Evolutionary conservation across 345 rosid genomes (phyloP).

Genomic region (Stellera chamaejasme): DNA sequence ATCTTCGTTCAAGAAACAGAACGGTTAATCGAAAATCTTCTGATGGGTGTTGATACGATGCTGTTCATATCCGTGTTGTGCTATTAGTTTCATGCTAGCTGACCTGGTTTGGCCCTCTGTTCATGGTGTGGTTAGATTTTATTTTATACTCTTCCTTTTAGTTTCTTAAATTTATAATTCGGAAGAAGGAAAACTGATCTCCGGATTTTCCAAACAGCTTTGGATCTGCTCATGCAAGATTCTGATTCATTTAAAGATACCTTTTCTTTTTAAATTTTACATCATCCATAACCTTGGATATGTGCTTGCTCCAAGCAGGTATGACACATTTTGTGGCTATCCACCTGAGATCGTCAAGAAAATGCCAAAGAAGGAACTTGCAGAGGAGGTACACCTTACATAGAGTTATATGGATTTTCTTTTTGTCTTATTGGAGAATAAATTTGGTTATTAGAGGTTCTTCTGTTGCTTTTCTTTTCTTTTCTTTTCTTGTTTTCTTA

Average conservation of each 20-base stretch:
- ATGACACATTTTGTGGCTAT: slow-evolving; percentile 88
- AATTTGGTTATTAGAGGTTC: not conserved
- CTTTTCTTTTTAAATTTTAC: not conserved
- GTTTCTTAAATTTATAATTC: not conserved
- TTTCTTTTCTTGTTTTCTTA: no score
- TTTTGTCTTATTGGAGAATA: slow-evolving; percentile 3
- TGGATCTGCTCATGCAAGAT: slow-evolving; percentile 4
- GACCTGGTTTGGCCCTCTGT: not conserved
- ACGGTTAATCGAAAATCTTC: no score
- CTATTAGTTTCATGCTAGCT: not conserved
- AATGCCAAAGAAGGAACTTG: slow-evolving; percentile 92
- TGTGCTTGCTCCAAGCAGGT: slow-evolving; percentile 36
- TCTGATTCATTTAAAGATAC: not conserved
- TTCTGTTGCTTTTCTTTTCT: not conserved
- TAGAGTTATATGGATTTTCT: slow-evolving; percentile 1
- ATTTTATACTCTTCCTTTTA: not conserved
- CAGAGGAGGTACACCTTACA: slow-evolving; percentile 64
- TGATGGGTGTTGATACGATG: no score
- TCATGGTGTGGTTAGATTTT: slow-evolving; percentile 3
- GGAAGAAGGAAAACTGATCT: not conserved
- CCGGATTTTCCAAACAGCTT: not conserved
- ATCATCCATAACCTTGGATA: not conserved
- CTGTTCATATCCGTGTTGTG: no score
- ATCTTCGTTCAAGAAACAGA: no score
- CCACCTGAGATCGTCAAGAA: slow-evolving; percentile 94